Base-by-base conservation (phyloP, 106 monocot species). In the Xerophyta viscosa region DNA sequence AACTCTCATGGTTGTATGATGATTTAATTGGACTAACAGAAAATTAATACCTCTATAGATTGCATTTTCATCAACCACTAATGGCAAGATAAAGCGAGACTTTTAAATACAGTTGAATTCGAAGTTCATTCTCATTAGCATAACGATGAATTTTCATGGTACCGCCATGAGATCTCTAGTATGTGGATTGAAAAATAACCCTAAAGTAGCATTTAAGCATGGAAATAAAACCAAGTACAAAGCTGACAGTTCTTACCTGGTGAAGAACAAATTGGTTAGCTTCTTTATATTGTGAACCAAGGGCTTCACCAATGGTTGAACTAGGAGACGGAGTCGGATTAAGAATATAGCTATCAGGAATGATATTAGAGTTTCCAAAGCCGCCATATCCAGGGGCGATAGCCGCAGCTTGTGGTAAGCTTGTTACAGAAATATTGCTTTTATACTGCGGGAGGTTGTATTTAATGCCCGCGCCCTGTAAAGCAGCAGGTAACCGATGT, bases 381-480 rank as follows among this genome's bases (percentile, higher is more conserved):
- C 73, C 82, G 28, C 89, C 85, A 50, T 79, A 88, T 27, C 67
- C 76, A 47, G 88, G 68, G 39, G 66, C 77, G 1, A 77, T 62
- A 48, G 76, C 47, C 39, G 77, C 73, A 57, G 84, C 67, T 39
- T 85, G 81, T 27, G 77, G 81, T 57, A 85, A 59, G 56, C 63
- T 88, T 37, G 64, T 56, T 0, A 74, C 67, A 46, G 94, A 50
- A 33, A 65, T 17, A 42, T 62, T 78, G 66, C 49, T 81, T 75
- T 96, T 96, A 54, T 89, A 96, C 62, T 96, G 88, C 21, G 96
- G 96, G 25, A 85, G 59, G n/a, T 75, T 59, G 26, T 88, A 88
- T 51, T 89, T 88, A n/a, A 78, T 57, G 26, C 71, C 75, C 7
- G 80, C 63, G 8, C 46, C 66, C 20, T 77, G 76, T 11, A 70